A percentile compares a stretch with the other conserved stretches of the same genome.
These are phyloP conservation scores for Populus tremula DNA, from an alignment of 345 rosid genomes.

Conservation along the genomic window DNA sequence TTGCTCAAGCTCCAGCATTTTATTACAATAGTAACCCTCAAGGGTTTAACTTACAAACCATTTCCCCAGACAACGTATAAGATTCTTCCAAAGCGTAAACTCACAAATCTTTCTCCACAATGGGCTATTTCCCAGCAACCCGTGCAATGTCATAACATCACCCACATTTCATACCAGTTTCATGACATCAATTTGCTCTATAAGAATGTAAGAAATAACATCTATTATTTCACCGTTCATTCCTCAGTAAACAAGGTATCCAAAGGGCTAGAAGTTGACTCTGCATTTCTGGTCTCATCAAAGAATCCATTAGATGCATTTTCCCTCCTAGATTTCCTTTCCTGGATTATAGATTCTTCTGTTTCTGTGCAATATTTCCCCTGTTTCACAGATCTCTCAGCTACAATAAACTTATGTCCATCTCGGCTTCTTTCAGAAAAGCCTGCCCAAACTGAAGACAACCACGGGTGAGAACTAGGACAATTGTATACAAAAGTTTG, in stretches of 20 bases:
- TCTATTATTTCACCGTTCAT: constrained; percentile 16
- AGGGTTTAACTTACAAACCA: not conserved
- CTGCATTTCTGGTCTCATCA: constrained; percentile 46
- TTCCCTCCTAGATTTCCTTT: constrained; percentile 60
- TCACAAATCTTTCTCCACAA: not conserved
- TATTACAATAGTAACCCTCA: not conserved
- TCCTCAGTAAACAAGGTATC: constrained; percentile 53
- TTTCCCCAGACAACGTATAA: not conserved
- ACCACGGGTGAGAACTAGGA: not conserved
- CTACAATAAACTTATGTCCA: constrained; percentile 83
- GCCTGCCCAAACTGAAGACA: constrained; percentile 87
- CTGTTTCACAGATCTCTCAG: constrained; percentile 63
- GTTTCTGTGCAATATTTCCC: constrained; percentile 58
- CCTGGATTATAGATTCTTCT: constrained; percentile 60
- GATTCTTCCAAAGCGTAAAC: not conserved
- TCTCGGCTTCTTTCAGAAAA: constrained; percentile 77
- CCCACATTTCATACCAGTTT: not conserved
- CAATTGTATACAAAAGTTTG: not conserved
- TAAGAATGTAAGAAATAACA: not conserved
- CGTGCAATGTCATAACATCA: too few relatives aligned
- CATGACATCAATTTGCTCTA: not conserved
- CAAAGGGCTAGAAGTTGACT: constrained; percentile 52
- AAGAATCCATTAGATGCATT: constrained; percentile 57
- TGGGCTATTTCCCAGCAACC: not conserved
- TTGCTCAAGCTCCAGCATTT: not conserved